Evolutionary conservation across 305 asterid genomes (phyloP).

Genomic region (Fraxinus nigra): DNA sequence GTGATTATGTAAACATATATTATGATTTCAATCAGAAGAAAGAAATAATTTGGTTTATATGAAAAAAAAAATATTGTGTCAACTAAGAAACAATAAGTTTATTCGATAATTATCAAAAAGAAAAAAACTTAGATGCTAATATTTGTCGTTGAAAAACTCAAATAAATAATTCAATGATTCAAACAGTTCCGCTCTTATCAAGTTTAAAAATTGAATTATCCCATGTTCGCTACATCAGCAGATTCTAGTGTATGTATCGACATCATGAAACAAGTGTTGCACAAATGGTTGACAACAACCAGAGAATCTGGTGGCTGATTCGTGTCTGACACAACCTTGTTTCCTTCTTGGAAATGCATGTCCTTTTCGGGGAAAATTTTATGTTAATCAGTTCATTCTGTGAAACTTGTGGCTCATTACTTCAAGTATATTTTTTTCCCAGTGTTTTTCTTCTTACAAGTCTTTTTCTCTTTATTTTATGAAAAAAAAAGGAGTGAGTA

Average conservation of each 20-base stretch:
- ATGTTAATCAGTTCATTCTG: neutral
- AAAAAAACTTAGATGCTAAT: neutral
- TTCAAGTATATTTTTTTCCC: neutral
- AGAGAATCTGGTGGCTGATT: neutral
- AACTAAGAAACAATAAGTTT: neutral
- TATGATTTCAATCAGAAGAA: neutral
- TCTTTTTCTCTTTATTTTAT: neutral
- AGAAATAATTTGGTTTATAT: neutral
- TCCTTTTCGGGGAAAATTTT: neutral
- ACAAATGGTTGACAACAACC: neutral
- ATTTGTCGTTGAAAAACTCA: neutral
- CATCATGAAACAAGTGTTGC: neutral
- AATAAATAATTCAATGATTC: slow-evolving; percentile 39
- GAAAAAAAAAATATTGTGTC: neutral
- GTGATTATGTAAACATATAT: neutral
- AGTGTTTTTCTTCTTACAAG: neutral
- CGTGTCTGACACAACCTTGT: neutral
- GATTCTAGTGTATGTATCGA: neutral
- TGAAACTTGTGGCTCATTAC: neutral
- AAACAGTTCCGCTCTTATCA: slow-evolving; percentile 17
- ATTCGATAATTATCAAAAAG: neutral
- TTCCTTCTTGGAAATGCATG: neutral
- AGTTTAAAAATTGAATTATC: neutral
- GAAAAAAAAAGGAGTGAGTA: neutral
- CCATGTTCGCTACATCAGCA: neutral